Evolutionary conservation across 768 basidiomycete species (phyloP), one percentile per base, ranked within the genome.

Genomic region (Vararia minispora): DNA sequence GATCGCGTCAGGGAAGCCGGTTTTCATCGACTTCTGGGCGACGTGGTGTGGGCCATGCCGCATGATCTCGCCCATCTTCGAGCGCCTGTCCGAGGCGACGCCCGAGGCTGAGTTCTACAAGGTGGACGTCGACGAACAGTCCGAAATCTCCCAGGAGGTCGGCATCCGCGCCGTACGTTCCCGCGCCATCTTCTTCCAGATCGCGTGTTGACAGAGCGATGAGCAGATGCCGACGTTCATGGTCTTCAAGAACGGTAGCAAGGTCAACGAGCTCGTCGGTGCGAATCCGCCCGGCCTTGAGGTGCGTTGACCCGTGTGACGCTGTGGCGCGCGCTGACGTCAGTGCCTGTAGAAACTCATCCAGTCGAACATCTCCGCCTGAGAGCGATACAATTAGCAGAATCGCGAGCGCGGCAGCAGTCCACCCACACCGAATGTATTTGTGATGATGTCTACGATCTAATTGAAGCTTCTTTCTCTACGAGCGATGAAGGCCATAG

Each of bases 21-120:
- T 65, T 45, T 52, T 79, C 13, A 64, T 85, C 51, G 79, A 85
- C 58, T 83, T 85, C 60, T 80, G 76, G 76, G 82, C 82, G 28
- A 69, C 71, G 2, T 83, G 82, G 81, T 83, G 76, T 57, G 78
- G 78, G 12, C 79, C 80, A 11, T 83, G 80, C 72, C 65, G 59
- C 40, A 45, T 64, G 28, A 81, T 84, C 58, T 70, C 71, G 14
- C 81, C 81, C 38, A 51, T 78, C 28, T 75, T 82, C 47, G 75
- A 80, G 55, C 62, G 67, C 45, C 51, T 78, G n/a, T 64, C 74
- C 3, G 46, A 59, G 0, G 29, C 50, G 9, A 46, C 48, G 37
- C 43, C 56, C 2, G 59, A 53, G 10, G 52, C 80, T 39, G 64
- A 66, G 13, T 79, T 83, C 55, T 81, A 77, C 66, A 82, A 80